A percentile compares a stretch with the other conserved stretches of the same genome.
Evolutionary conservation across 352 stramenopile species (phyloP).

Genomic region (Phytophthora cryptogea): DNA sequence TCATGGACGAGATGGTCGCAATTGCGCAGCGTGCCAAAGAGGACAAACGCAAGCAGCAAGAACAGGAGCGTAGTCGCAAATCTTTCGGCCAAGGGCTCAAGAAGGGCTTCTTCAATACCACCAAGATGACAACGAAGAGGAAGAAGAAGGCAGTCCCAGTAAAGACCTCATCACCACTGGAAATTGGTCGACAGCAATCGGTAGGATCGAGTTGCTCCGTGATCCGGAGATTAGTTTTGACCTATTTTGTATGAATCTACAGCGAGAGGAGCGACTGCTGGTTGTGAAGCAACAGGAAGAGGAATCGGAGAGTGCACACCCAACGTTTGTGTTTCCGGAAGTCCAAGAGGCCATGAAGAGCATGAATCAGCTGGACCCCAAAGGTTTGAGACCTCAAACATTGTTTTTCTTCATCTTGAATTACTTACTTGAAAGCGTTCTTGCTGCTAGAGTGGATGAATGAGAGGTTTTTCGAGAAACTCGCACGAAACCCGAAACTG

Average conservation of each 20-base stretch:
- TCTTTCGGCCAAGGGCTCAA: slow-evolving; percentile 69
- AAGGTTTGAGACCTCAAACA: slow-evolving; percentile 35
- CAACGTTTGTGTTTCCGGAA: slow-evolving; percentile 72
- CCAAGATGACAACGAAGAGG: slow-evolving; percentile 18
- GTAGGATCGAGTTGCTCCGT: slow-evolving; percentile 3
- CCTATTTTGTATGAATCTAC: not conserved
- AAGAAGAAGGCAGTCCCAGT: slow-evolving; percentile 6
- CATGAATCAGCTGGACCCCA: slow-evolving; percentile 64
- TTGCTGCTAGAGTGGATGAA: slow-evolving; percentile 73
- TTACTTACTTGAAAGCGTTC: not conserved
- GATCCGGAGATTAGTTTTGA: slow-evolving; percentile 4
- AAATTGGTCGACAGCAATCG: slow-evolving; percentile 14
- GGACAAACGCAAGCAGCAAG: slow-evolving; percentile 47
- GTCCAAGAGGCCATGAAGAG: slow-evolving; percentile 69
- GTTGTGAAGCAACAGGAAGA: slow-evolving; percentile 37
- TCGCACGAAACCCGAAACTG: slow-evolving; percentile 59
- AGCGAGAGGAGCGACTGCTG: slow-evolving; percentile 48
- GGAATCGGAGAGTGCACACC: slow-evolving; percentile 16
- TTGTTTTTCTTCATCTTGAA: not conserved
- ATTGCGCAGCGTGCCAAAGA: slow-evolving; percentile 57
- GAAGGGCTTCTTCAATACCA: slow-evolving; percentile 70
- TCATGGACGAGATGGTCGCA: slow-evolving; percentile 83
- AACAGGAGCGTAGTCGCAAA: slow-evolving; percentile 49
- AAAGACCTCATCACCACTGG: slow-evolving; percentile 10
- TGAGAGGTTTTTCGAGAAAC: slow-evolving; percentile 69